phyloP scores from a whole-genome alignment of 1,139 yeast species.

The Diutina scorzettiae region DNA sequence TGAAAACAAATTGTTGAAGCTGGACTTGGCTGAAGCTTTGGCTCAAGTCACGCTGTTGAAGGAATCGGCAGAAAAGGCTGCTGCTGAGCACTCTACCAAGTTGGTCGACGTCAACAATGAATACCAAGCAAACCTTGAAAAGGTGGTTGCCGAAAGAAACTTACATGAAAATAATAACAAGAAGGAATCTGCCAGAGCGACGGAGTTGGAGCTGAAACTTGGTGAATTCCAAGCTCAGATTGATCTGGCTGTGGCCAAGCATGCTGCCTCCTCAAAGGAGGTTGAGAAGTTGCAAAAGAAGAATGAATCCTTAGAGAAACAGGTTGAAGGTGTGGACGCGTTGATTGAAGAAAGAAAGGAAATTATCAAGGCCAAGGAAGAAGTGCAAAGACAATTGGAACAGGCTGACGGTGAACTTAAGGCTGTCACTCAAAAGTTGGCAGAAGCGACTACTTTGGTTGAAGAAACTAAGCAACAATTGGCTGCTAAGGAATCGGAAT shows the following conservation, averaged over 20 bases:
- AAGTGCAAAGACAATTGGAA: slow-evolving; percentile 2
- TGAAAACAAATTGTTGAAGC: background rate
- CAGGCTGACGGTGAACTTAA: slow-evolving; percentile 3
- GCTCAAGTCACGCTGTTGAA: background rate
- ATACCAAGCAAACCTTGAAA: background rate
- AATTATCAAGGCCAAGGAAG: background rate
- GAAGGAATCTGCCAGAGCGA: background rate
- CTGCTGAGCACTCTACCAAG: background rate
- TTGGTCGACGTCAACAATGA: background rate
- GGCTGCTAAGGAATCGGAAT: background rate
- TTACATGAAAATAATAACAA: background rate
- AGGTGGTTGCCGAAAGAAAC: slow-evolving; percentile 4
- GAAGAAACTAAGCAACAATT: background rate
- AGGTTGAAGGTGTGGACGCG: background rate
- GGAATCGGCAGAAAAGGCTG: background rate
- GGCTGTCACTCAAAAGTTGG: background rate
- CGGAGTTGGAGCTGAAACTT: too few species aligned
- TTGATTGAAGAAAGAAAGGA: background rate
- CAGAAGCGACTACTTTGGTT: background rate
- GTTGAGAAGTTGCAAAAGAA: background rate
- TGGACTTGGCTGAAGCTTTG: background rate
- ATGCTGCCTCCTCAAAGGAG: background rate
- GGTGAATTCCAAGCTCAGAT: slow-evolving; percentile 2
- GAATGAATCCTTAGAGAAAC: background rate
- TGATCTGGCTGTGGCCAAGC: slow-evolving; percentile 4